Conservation (phyloP, 2,329 filamentous ascomycete genomes). For the Berkeleyomyces basicola region DNA sequence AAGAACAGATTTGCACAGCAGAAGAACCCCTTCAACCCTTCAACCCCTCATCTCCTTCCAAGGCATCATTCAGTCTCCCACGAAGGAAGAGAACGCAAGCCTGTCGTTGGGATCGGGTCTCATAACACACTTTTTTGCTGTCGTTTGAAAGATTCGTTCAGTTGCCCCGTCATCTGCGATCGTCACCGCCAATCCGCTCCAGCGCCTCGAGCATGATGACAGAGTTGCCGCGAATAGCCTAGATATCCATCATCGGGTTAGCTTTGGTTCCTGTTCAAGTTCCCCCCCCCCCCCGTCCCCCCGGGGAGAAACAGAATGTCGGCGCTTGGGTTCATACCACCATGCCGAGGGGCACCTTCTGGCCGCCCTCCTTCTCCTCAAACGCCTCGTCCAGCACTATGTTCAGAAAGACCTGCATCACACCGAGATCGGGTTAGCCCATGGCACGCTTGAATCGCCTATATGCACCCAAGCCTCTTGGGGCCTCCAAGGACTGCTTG, state of each 20-base stretch:
- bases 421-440: neutral
- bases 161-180: slow-evolving; percentile 26
- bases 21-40: neutral
- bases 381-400: slow-evolving; percentile 94
- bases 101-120: neutral
- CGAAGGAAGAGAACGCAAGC: neutral
- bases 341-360: slow-evolving; percentile 84
- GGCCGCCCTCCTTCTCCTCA: slow-evolving; percentile 81
- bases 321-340: slow-evolving; percentile 43
- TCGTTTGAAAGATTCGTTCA: neutral
- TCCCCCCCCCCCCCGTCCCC: neutral
- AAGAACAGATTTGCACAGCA: neutral
- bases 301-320: neutral
- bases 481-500: neutral
- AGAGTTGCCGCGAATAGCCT: slow-evolving; percentile 94
- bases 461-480: neutral
- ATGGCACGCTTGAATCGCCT: neutral
- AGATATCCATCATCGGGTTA: slow-evolving; percentile 16
- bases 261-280: slow-evolving; percentile 7
- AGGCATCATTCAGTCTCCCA: neutral
- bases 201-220: slow-evolving; percentile 92
- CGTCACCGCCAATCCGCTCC: slow-evolving; percentile 48
- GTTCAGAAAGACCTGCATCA: slow-evolving; percentile 80
- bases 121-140: neutral
- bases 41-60: neutral